These are phyloP conservation scores for Allomyces arbusculus DNA, from an alignment of 192 early-diverging fungal species.

Conservation along the genomic window DNA sequence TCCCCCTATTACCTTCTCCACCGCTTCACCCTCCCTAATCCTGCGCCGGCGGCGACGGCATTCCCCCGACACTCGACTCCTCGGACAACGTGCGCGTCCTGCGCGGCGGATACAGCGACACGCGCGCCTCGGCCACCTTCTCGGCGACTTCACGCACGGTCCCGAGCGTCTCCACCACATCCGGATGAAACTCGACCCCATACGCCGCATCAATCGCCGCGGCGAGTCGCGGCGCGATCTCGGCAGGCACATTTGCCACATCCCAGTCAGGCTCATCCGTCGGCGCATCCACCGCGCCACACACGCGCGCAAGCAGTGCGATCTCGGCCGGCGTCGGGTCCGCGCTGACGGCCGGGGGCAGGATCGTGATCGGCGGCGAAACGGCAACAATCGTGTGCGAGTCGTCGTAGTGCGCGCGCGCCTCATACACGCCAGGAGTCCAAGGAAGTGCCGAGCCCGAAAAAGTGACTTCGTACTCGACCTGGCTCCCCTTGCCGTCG, in stretches of 20 bases:
- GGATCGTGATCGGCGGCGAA: slow-evolving; percentile 62
- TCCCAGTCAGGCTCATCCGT: no score
- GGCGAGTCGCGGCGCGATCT: neutral
- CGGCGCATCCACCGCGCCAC: no score
- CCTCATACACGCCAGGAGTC: slow-evolving; percentile 71
- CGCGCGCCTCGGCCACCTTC: neutral
- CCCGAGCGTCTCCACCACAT: neutral
- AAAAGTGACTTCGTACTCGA: slow-evolving; percentile 40
- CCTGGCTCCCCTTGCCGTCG: slow-evolving; percentile 1
- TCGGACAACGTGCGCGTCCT: no score
- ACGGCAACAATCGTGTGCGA: slow-evolving; percentile 60
- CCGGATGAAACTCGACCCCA: neutral
- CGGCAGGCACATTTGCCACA: neutral
- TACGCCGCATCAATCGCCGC: neutral
- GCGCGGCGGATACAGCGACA: neutral
- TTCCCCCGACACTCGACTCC: no score
- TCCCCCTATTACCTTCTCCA: no score
- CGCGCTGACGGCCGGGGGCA: slow-evolving; percentile 3
- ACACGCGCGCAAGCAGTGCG: neutral
- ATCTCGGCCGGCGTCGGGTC: neutral
- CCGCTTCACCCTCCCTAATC: no score
- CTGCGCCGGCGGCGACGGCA: no score
- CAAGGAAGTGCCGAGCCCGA: slow-evolving; percentile 52
- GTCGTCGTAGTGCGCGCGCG: slow-evolving; percentile 75
- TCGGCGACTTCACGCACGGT: neutral